Evolutionary conservation across 2,329 filamentous ascomycete genomes (phyloP), one percentile per base, ranked within the genome.

Genomic region (Penicillium sp.): DNA sequence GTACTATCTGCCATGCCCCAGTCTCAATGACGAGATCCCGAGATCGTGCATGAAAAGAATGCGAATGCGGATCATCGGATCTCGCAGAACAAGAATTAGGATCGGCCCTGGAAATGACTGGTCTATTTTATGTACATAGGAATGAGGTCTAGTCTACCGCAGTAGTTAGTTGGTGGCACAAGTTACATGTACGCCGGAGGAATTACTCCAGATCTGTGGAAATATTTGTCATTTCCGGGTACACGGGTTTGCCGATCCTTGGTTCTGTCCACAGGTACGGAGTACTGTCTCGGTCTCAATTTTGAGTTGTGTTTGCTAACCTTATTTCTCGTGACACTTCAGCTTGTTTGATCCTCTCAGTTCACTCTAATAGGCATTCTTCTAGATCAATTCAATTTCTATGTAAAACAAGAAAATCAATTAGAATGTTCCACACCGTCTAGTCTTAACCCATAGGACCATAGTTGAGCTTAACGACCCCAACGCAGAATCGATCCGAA

Each of bases 11-110:
- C 36, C 47, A 41, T 31, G 31, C 35, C 41, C 41, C n/a, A 29
- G 34, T 4, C 28, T 31, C 41, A 52, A 53, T 52, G 29, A 36
- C 22, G 22, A 53, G 46, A 56, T 56, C 52, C 47, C 47, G 50
- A 52, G 57, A 58, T 60, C 58, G 57, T 60, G 56, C 58, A 58
- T 57, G 37, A 49, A 54, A 51, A 41, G 52, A n/a, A n/a, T n/a
- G n/a, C n/a, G 50, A 41, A 58, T 56, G 57, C 53, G 59, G 58
- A 60, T 60, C 58, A 55, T 60, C 52, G 48, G 53, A 58, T 58
- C 52, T 55, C 50, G 46, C 52, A 55, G 45, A 36, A 41, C 28
- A 33, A 31, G 34, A 49, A 48, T 49, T 45, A 37, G 46, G 47
- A 38, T 49, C 30, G 45, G 10, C 46, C 28, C 19, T 27, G 14